Conservation (phyloP, 75 land plant genomes). For the Azolla pinnata region DNA sequence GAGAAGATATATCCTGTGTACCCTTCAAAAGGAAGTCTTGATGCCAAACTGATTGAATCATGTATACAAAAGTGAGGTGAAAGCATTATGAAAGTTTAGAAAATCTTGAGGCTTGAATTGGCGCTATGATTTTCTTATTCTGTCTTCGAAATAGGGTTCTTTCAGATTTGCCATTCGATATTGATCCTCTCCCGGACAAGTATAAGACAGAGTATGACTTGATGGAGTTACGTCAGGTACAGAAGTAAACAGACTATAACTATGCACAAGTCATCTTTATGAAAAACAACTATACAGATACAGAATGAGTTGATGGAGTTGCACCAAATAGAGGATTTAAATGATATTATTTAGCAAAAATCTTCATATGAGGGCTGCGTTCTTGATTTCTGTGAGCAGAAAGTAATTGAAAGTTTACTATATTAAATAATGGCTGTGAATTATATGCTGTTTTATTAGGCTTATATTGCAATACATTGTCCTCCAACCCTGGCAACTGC, state of each 20-base stretch:
- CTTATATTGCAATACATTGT: slow-evolving; percentile 68
- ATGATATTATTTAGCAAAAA: too few relatives aligned
- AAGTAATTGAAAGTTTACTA: too few relatives aligned
- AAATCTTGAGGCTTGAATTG: not conserved
- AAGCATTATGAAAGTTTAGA: not conserved
- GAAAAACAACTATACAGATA: too few relatives aligned
- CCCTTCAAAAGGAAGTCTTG: slow-evolving; percentile 57
- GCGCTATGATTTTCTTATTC: not conserved
- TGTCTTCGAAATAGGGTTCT: slow-evolving; percentile 1
- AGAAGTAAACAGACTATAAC: slow-evolving; percentile 5
- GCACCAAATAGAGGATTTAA: too few relatives aligned
- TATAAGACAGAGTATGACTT: slow-evolving; percentile 39
- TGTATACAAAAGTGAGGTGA: slow-evolving; percentile 55
- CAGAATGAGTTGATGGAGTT: too few relatives aligned
- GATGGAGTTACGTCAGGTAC: slow-evolving; percentile 49
- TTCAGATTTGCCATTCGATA: slow-evolving; percentile 34
- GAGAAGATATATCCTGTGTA: slow-evolving; percentile 64
- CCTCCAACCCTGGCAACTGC: slow-evolving; percentile 55
- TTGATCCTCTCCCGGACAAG: slow-evolving; percentile 71
- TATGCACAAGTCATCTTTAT: too few relatives aligned
- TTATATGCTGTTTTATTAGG: slow-evolving; percentile 29
- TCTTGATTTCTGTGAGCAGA: too few relatives aligned
- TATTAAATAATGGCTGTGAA: not conserved
- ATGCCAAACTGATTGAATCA: slow-evolving; percentile 40
- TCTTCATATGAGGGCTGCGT: too few relatives aligned